Evolutionary conservation across 495 filamentous ascomycete genomes (phyloP).

Genomic region (Neurospora sp.): DNA sequence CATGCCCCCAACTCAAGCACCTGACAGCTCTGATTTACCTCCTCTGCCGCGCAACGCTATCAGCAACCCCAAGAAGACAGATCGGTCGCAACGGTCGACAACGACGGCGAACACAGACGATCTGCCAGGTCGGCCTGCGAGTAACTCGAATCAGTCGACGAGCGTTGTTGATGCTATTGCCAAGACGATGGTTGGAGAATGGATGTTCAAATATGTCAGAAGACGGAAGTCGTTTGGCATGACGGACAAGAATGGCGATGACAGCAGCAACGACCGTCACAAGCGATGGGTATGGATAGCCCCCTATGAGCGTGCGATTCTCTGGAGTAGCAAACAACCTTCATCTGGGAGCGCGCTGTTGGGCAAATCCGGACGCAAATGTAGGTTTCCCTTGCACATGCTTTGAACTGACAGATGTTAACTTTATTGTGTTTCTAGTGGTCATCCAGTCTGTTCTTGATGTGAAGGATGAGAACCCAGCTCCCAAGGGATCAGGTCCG

Average conservation of each 20-base stretch:
- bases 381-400: conserved; percentile 44
- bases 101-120: conserved; percentile 45
- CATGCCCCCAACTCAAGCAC: conserved; percentile 51
- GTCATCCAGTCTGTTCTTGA: conserved; percentile 92
- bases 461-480: conserved; percentile 86
- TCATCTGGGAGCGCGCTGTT: conserved; percentile 76
- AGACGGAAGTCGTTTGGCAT: conserved; percentile 87
- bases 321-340: conserved; percentile 98
- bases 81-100: conserved; percentile 42
- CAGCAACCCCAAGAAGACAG: conserved; percentile 42
- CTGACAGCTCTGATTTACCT: conserved; percentile 62
- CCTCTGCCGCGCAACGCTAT: conserved; percentile 66
- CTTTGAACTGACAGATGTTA: background rate
- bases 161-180: conserved; percentile 96
- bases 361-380: conserved; percentile 90
- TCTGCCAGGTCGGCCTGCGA: conserved; percentile 41
- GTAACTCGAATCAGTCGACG: conserved; percentile 53
- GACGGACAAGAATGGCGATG: conserved; percentile 49
- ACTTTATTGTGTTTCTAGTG: conserved; percentile 43
- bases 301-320: conserved; percentile 87
- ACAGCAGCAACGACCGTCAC: conserved; percentile 61
- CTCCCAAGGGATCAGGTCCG: conserved; percentile 57
- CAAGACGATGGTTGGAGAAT: conserved; percentile 97
- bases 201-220: conserved; percentile 99
- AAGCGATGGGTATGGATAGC: conserved; percentile 98